Base-by-base conservation (phyloP, 208 protist genomes). In the Giardia duodenalis region DNA sequence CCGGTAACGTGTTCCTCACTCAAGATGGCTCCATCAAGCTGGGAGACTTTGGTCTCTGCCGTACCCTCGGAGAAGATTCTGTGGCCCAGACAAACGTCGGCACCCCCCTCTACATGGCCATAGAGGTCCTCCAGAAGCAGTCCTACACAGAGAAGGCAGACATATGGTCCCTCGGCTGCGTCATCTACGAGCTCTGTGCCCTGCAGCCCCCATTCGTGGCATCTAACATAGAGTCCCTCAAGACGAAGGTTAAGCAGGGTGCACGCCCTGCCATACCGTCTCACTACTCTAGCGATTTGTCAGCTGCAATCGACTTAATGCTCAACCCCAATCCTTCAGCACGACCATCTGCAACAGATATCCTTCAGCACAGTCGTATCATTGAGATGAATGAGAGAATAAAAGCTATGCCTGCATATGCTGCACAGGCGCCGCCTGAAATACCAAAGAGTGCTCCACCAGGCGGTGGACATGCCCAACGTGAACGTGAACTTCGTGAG, bases 1-100 rank as follows among this genome's bases (percentile, higher is more conserved):
- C 57, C 57, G 57, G 93, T 4, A 96, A 96, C 44, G 94, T 95
- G 10, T 95, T 95, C 47, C 42, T 95, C 30, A 47, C n/a, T 86
- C 44, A 46, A 2, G 46, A 90, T 88, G 88, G 86, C 0, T 46
- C 47, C 2, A 45, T 94, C 47, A 95, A 95, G 76, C 67, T 95
- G 19, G 95, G 95, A 42, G 95, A 96, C 47, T 94, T 96, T 42
- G 95, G 95, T 0, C 92, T 95, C 39, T 93, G 88, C 42, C 30
- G 94, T 44, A 0, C 88, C 39, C 67, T 95, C 0, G 44, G 39
- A 10, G 67, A 67, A 19, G 47, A 90, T 45, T 93, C 67, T 46
- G 43, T 48, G 0, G 94, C 10, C 19, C 19, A 10, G 19, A 39
- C 57, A 76, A 30, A 10, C 57, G 57, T 30, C 57, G 57, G 57